Evolutionary conservation across 1,284 basidiomycete species (phyloP).

Genomic region (Ceratobasidium theobromae): DNA sequence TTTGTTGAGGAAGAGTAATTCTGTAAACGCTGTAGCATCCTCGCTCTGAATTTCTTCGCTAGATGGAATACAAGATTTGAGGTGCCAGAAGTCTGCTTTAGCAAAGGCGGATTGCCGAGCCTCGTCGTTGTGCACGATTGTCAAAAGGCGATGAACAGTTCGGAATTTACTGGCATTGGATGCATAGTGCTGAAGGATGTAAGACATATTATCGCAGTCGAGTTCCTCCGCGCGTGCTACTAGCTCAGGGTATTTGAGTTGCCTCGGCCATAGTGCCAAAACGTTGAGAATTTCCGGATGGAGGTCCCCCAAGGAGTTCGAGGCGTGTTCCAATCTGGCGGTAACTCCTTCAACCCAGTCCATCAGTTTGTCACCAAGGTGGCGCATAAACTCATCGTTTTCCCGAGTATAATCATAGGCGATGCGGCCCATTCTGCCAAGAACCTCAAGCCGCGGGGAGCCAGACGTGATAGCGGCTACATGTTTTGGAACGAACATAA

Average conservation of each 20-base stretch:
- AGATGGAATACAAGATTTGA: conserved; percentile 71
- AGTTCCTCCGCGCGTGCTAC: conserved; percentile 21
- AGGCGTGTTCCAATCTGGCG: conserved; percentile 42
- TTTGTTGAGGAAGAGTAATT: conserved; percentile 53
- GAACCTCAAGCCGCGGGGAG: conserved; percentile 57
- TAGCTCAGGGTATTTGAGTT: conserved; percentile 37
- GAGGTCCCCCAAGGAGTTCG: conserved; percentile 45
- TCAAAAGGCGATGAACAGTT: conserved; percentile 62
- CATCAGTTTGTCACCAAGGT: conserved; percentile 53
- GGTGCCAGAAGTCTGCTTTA: conserved; percentile 72
- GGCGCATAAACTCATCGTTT: conserved; percentile 41
- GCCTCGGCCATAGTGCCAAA: conserved; percentile 66
- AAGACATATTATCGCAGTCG: conserved; percentile 23
- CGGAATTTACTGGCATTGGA: conserved; percentile 66
- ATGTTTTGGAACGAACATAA: conserved; percentile 15
- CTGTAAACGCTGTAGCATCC: conserved; percentile 74
- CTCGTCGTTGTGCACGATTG: conserved; percentile 47
- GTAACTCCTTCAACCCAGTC: conserved; percentile 65
- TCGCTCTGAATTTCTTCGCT: conserved; percentile 55
- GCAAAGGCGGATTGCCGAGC: conserved; percentile 54
- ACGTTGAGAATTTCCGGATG: conserved; percentile 54
- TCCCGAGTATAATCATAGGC: conserved; percentile 54
- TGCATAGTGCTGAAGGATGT: conserved; percentile 38
- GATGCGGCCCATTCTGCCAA: conserved; percentile 63
- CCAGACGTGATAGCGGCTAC: conserved; percentile 52